Evolutionary conservation across 2,329 filamentous ascomycete genomes (phyloP), one percentile per base, ranked within the genome.

Genomic region (Blastomyces emzantsi): DNA sequence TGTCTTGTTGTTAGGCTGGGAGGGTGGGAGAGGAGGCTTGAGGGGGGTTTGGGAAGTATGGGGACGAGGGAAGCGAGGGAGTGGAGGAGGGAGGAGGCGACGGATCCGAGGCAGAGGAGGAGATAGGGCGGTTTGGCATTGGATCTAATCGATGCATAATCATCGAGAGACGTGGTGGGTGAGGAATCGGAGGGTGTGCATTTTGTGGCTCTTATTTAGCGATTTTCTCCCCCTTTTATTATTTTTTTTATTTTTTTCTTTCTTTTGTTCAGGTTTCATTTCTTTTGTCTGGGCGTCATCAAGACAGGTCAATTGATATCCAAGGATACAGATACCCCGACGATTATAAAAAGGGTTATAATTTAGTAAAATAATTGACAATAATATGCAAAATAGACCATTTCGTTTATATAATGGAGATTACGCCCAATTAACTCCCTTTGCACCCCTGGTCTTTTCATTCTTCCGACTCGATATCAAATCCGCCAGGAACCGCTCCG

Each of bases 41-140:
- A 97, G 73, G 94, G 94, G 3, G 94, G 94, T 0, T 75, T 93
- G 65, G 93, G 93, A 2, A 94, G 91, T 71, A 75, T 97, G 74
- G 90, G 92, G 2, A 97, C 93, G 4, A 96, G 92, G 78, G 93
- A 97, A 81, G 85, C 92, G 73, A 84, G 94, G 65, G 91, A 96
- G 69, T 92, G 88, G 77, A 85, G 92, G 74, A 86, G 84, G 72
- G 82, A 86, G 60, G 92, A 97, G 75, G 92, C 93, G 5, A 79
- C 85, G 67, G 89, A 96, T 80, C 92, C 92, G 55, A 84, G 92
- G 71, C 83, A 88, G 68, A 84, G 87, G 65, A 86, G 86, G 75
- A 77, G 69, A 65, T 79, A 70, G 75, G 63, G 49, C 58, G 60
- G 9, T 36, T 58, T 49, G 25, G 60, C 15, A 57, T 60, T 43